These are phyloP conservation scores for Hymenoscyphus fructigenus DNA, from an alignment of 2,329 filamentous ascomycete genomes.

Conservation along the genomic window DNA sequence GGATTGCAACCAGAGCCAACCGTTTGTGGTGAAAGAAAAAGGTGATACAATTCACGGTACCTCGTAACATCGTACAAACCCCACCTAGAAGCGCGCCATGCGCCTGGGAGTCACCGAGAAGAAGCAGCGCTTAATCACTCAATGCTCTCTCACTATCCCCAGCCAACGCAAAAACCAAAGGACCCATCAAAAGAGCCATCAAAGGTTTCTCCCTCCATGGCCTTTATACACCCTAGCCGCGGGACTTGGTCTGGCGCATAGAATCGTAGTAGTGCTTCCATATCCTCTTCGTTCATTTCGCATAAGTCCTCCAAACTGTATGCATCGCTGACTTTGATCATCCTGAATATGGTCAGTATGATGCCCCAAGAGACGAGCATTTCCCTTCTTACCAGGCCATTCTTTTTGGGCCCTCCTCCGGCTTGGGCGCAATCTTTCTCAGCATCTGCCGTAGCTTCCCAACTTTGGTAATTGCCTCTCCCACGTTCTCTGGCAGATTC, in stretches of 20 bases:
- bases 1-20: neutral
- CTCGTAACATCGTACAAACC: neutral
- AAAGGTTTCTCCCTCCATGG: constrained; percentile 45
- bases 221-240: constrained; percentile 52
- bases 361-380: constrained; percentile 19
- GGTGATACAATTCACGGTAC: neutral
- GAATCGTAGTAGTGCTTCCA: constrained; percentile 77
- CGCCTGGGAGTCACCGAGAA: neutral
- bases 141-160: constrained; percentile 7
- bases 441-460: constrained; percentile 78
- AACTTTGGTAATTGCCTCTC: constrained; percentile 81
- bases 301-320: constrained; percentile 86
- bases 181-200: constrained; percentile 38
- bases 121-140: neutral
- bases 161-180: constrained; percentile 37
- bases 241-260: constrained; percentile 62
- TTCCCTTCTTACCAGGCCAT: constrained; percentile 73
- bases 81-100: neutral
- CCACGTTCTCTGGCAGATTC: constrained; percentile 73
- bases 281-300: constrained; percentile 76
- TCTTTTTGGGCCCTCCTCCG: constrained; percentile 75
- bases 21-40: neutral
- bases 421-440: constrained; percentile 69
- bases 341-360: constrained; percentile 56
- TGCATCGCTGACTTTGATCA: constrained; percentile 85